Conservation (phyloP, 345 rosid species). For the Brassica incana region DNA sequence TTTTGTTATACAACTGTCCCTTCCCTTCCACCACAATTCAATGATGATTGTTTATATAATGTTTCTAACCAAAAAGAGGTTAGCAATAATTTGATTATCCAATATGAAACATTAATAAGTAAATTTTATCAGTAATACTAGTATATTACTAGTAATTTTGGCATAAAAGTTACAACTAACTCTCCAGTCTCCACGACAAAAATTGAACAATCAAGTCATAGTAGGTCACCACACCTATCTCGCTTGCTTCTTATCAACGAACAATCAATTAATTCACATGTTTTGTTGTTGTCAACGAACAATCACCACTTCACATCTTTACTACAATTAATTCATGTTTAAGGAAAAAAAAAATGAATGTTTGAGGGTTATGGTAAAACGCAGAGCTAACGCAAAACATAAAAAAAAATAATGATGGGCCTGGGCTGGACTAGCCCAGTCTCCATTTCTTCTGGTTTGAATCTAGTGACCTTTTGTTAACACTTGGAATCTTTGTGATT, state of each 20-base stretch:
- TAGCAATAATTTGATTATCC: background rate
- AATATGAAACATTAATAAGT: background rate
- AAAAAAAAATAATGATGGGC: background rate
- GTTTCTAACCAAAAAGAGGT: too few relatives aligned
- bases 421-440: background rate
- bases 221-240: background rate
- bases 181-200: background rate
- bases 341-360: background rate
- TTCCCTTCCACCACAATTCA: slow-evolving; percentile 12
- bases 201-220: too few relatives aligned
- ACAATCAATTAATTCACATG: background rate
- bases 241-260: background rate
- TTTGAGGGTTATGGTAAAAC: too few relatives aligned
- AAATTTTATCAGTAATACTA: background rate
- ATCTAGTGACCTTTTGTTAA: background rate
- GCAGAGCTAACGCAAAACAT: background rate
- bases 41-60: background rate
- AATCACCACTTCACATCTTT: background rate
- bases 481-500: slow-evolving; percentile 7
- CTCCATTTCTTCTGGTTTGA: background rate
- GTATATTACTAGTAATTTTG: background rate
- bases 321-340: background rate
- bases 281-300: background rate
- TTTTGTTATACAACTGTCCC: background rate
- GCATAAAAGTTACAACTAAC: background rate